A percentile compares a stretch with the other conserved stretches of the same genome.
phyloP scores from a whole-genome alignment of 2,329 filamentous ascomycete genomes.

The Penicillium expansum region DNA sequence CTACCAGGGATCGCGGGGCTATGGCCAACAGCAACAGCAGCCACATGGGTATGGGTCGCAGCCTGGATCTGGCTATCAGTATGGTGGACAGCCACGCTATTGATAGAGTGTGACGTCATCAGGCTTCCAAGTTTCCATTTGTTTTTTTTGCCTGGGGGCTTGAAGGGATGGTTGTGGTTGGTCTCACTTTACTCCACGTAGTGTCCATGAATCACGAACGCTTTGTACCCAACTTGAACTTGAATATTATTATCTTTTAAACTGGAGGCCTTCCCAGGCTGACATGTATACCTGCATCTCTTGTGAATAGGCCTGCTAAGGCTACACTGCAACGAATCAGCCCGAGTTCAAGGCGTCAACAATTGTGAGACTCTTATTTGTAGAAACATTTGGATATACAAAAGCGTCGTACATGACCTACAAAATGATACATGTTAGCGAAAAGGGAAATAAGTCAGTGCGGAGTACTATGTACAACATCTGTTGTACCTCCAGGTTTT shows the following conservation, averaged over 20 bases:
- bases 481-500: background rate
- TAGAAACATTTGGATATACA: background rate
- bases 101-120: constrained; percentile 18
- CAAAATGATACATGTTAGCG: background rate
- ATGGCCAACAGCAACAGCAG: constrained; percentile 22
- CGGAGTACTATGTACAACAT: too few relatives aligned
- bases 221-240: background rate
- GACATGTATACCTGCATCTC: background rate
- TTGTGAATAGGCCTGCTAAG: background rate
- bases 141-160: background rate
- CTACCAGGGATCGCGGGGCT: constrained; percentile 14
- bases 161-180: background rate
- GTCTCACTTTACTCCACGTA: background rate
- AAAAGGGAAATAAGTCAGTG: background rate
- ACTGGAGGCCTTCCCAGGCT: background rate
- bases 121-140: background rate
- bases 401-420: background rate
- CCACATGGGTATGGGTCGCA: constrained; percentile 25
- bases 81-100: constrained; percentile 23
- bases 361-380: background rate
- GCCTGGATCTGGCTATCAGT: constrained; percentile 18
- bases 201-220: background rate
- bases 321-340: background rate
- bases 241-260: background rate
- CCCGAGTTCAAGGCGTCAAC: background rate